These are phyloP conservation scores for Lyophyllum shimeji DNA, from an alignment of 768 basidiomycete species.

Conservation along the genomic window DNA sequence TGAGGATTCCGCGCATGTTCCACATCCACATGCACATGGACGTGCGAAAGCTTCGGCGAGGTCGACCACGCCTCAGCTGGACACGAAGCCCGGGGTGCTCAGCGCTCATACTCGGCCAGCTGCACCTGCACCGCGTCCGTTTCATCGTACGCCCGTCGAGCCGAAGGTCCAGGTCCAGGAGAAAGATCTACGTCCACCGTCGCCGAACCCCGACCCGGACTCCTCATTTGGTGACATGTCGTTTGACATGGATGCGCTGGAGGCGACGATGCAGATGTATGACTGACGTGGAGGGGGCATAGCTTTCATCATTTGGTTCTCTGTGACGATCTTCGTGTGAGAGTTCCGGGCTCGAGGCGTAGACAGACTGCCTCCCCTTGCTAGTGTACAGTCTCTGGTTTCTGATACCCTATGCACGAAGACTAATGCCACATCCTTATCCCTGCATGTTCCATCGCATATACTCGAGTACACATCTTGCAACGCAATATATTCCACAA, in stretches of 20 bases:
- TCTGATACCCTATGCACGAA: not conserved
- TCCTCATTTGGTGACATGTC: slow-evolving; percentile 27
- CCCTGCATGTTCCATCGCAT: not conserved
- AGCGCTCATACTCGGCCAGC: not conserved
- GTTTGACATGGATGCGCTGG: slow-evolving; percentile 25
- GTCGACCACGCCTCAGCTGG: not conserved
- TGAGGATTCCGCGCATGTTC: not conserved
- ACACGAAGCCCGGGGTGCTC: not conserved
- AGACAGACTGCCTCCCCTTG: not conserved
- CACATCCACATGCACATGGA: not conserved
- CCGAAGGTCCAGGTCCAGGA: too few species aligned
- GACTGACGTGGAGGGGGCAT: slow-evolving; percentile 16
- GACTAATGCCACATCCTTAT: not conserved
- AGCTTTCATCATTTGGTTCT: not conserved
- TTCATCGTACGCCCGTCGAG: not conserved
- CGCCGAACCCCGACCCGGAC: slow-evolving; percentile 18
- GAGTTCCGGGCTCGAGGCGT: too few species aligned
- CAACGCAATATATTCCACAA: not conserved
- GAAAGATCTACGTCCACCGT: too few species aligned
- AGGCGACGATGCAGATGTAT: slow-evolving; percentile 27
- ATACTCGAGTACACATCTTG: not conserved
- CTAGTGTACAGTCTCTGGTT: too few species aligned
- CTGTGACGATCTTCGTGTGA: not conserved
- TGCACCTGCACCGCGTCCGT: not conserved
- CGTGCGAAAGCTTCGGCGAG: not conserved